A percentile compares a stretch with the other conserved stretches of the same genome.
These are phyloP conservation scores for Xylaria multiplex DNA, from an alignment of 2,329 filamentous ascomycete species.

Conservation along the genomic window DNA sequence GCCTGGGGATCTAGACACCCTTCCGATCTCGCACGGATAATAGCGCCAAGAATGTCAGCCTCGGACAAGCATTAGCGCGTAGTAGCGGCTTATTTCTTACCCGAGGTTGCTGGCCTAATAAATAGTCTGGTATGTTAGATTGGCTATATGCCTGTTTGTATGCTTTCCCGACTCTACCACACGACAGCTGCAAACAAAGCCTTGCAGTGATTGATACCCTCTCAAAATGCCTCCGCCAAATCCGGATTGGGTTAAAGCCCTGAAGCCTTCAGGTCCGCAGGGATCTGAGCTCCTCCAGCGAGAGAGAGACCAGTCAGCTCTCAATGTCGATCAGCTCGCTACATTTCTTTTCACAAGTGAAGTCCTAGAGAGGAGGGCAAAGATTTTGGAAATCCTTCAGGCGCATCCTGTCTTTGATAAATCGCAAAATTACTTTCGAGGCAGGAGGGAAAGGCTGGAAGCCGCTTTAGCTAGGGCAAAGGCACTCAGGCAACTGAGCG, in stretches of 20 bases:
- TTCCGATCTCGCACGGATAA: too few species aligned
- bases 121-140: neutral
- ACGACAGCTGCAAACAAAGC: neutral
- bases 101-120: neutral
- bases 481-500: constrained; percentile 8
- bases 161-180: neutral
- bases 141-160: too few species aligned
- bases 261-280: constrained; percentile 10
- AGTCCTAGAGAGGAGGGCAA: constrained; percentile 7
- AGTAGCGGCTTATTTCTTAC: neutral
- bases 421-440: constrained; percentile 12
- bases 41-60: neutral
- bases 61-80: neutral
- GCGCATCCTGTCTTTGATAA: constrained; percentile 9
- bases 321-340: constrained; percentile 16
- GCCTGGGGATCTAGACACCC: too few species aligned
- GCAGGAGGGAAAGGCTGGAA: constrained; percentile 10
- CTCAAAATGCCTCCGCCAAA: constrained; percentile 7
- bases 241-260: constrained; percentile 18
- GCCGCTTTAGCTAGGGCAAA: constrained; percentile 12
- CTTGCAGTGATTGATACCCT: neutral
- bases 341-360: constrained; percentile 1
- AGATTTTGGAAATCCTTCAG: constrained; percentile 7
- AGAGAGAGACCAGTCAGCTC: constrained; percentile 10
- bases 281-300: constrained; percentile 13